These are phyloP conservation scores for Pascua sp. DNA, from an alignment of 1,284 basidiomycete genomes.

Conservation along the genomic window DNA sequence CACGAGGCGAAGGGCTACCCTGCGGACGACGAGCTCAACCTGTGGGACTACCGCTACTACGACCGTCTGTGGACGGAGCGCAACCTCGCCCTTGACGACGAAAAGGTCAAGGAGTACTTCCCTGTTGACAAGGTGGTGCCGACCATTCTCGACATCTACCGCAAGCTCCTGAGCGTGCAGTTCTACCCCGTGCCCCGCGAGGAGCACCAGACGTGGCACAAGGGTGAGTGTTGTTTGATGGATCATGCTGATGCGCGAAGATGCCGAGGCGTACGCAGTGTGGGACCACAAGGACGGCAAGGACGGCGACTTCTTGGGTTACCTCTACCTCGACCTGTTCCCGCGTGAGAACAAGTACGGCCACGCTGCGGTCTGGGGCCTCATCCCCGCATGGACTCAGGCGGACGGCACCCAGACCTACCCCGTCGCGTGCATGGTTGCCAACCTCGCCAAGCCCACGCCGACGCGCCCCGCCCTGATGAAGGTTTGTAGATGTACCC, in stretches of 20 bases:
- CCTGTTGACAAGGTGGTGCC: constrained; percentile 23
- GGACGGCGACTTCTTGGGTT: constrained; percentile 67
- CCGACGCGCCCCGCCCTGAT: constrained; percentile 74
- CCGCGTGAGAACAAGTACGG: constrained; percentile 79
- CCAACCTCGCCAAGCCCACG: constrained; percentile 55
- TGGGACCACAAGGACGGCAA: constrained; percentile 47
- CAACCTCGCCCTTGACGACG: constrained; percentile 20
- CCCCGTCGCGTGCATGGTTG: constrained; percentile 52
- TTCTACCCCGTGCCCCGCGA: constrained; percentile 17
- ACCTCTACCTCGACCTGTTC: constrained; percentile 78
- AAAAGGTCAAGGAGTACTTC: constrained; percentile 26
- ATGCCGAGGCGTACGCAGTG: constrained; percentile 20
- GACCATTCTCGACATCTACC: constrained; percentile 22
- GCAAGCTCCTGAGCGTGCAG: constrained; percentile 17
- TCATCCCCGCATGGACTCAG: constrained; percentile 34
- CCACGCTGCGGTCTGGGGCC: constrained; percentile 83
- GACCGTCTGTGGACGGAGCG: constrained; percentile 22
- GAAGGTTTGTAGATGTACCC: constrained; percentile 62
- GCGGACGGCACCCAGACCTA: constrained; percentile 31
- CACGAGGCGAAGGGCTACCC: constrained; percentile 13
- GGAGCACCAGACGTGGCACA: constrained; percentile 15
- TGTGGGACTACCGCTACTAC: constrained; percentile 26
- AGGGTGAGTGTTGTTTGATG: not conserved
- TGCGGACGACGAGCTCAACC: constrained; percentile 15
- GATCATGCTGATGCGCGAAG: not conserved